A percentile compares a stretch with the other conserved stretches of the same genome.
Evolutionary conservation across 2,329 filamentous ascomycete genomes (phyloP).

Genomic region (Albophoma yamanashiensis): DNA sequence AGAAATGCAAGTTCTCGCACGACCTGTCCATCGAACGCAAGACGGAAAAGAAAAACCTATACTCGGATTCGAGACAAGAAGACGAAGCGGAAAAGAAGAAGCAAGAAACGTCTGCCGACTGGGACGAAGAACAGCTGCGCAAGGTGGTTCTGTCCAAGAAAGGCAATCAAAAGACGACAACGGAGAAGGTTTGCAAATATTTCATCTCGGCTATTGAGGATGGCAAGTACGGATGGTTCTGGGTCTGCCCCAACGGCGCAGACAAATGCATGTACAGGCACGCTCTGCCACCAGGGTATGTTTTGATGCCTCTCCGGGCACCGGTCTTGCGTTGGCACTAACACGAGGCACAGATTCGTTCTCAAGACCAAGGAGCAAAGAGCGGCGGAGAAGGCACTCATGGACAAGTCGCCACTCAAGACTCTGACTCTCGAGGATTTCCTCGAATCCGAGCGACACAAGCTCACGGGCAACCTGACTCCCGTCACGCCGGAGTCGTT

Average conservation of each 20-base stretch:
- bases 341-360: constrained; percentile 56
- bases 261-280: constrained; percentile 99
- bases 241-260: constrained; percentile 91
- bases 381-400: constrained; percentile 85
- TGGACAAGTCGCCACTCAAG: constrained; percentile 92
- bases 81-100: constrained; percentile 68
- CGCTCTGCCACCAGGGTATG: constrained; percentile 85
- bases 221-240: constrained; percentile 99
- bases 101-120: constrained; percentile 86
- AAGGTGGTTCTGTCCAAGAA: constrained; percentile 92
- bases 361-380: constrained; percentile 97
- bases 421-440: constrained; percentile 96
- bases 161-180: constrained; percentile 88
- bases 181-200: constrained; percentile 98
- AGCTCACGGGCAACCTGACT: constrained; percentile 81
- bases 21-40: constrained; percentile 84
- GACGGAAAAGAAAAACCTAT: constrained; percentile 83
- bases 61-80: constrained; percentile 68
- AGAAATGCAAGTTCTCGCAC: constrained; percentile 97
- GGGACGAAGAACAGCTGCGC: constrained; percentile 93
- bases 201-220: constrained; percentile 97
- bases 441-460: constrained; percentile 90
- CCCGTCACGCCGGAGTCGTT: constrained; percentile 90
- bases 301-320: constrained; percentile 12
- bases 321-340: constrained; percentile 7